Evolutionary conservation across 805 yeast species (phyloP), one percentile per base, ranked within the genome.

Genomic region (Wickerhamomyces tratensis): DNA sequence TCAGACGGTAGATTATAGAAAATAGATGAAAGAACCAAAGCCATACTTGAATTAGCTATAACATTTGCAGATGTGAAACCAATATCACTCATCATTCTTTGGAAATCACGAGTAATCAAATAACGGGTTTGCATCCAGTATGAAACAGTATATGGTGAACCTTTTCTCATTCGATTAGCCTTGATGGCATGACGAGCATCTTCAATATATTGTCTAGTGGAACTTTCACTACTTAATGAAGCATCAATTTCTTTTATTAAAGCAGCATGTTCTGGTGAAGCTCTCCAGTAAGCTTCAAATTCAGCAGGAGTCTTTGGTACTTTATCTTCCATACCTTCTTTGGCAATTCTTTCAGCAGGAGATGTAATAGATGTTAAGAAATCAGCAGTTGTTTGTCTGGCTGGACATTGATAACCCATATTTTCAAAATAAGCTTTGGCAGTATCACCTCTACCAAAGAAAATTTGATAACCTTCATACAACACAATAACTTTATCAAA

Each of bases 381-480:
- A 52, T 76, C 81, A 25, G 79, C 79, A 41, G 80, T 74, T 26
- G 82, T 74, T 58, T 72, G 79, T 54, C 82, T 71, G 33, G 63
- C 63, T 25, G 79, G 76, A 50, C 79, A 74, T 5, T 66, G 63
- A 54, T 67, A 77, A 36, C 83, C 83, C 79, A 76, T 71, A 20
- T 63, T 65, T 37, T 62, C 45, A 53, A 77, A 77, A 54, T 57
- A 77, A 29, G 62, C 61, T 51, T 67, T 73, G 25, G 82, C 82
- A 15, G 55, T 41, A 33, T 55, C 56, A 26, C 70, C 63, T 15
- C 62, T 54, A 45, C 83, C 83, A 43, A 65, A 77, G 59, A 48
- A 77, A 40, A 77, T 71, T 57, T 77, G 80, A 48, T 68, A 62
- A 40, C 82, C 82, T 45, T 72, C 76, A 56, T 77, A 76, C 37